Evolutionary conservation across 352 stramenopile genomes (phyloP), one percentile per base, ranked within the genome.

Genomic region (Pythium oligandrum): DNA sequence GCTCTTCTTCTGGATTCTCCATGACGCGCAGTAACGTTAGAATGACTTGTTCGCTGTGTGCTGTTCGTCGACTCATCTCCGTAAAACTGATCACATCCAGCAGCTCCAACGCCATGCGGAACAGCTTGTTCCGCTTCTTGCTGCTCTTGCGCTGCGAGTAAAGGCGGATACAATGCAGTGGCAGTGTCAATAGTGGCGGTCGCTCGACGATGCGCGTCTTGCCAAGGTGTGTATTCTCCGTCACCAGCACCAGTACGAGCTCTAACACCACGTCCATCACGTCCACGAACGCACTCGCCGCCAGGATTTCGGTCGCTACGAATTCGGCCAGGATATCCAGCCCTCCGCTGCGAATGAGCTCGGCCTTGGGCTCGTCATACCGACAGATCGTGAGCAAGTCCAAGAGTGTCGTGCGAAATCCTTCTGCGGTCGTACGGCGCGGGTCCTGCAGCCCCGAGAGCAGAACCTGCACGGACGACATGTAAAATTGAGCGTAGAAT

Each of bases 31-130:
- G 8, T 0, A 84, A 37, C 26, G 40, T n/a, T 11, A 4, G 17
- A 0, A 78, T 36, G 0, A 57, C 40, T 43, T 64, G 46, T 4
- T 51, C 9, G 3, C 55, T 57, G 30, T 69, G 53, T 2, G 49
- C 8, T 0, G 43, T 36, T 17, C 36, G 1, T 7, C 54, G 30
- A n/a, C 37, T 55, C 4, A 38, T 5, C 11, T 54, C 53, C n/a
- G 59, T 67, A 43, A 48, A 46, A 45, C 42, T 53, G 10, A 72
- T 44, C 6, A 72, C 58, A 32, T 74, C 64, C 32, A 82, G 46
- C 36, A 86, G 45, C 33, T 82, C 68, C 30, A 88, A 51, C 3
- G 72, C 68, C 10, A 70, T 52, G 12, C 68, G 75, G n/a, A 86
- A 49, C 38, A 65, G 57, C 32, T 68, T 71, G 26, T 58, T 65